phyloP scores from a whole-genome alignment of 805 yeast species.

The Wickerhamomyces pijperi region DNA sequence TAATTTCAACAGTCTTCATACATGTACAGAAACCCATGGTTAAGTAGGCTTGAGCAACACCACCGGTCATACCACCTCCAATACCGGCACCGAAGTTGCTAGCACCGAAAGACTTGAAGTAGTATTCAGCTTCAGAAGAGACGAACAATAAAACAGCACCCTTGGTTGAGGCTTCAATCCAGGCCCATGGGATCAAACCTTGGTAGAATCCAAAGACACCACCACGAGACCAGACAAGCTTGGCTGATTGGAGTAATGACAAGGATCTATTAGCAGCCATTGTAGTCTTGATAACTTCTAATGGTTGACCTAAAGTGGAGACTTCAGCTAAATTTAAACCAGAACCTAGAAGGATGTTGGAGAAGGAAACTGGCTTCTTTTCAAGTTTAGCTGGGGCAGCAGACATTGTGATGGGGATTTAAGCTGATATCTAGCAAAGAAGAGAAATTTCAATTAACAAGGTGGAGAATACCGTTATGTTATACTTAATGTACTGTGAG shows the following conservation, averaged over 20 bases:
- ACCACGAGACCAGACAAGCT: conserved; percentile 85
- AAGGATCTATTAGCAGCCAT: conserved; percentile 93
- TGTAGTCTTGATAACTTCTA: conserved; percentile 92
- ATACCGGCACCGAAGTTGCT: conserved; percentile 77
- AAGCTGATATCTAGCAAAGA: too few species aligned
- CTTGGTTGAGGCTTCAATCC: conserved; percentile 99
- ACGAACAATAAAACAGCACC: conserved; percentile 94
- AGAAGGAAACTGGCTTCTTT: conserved; percentile 79
- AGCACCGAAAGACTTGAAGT: conserved; percentile 51
- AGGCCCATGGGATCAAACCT: conserved; percentile 98
- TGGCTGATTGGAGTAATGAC: conserved; percentile 53
- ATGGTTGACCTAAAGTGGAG: conserved; percentile 91
- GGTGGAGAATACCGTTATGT: too few species aligned
- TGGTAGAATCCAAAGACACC: conserved; percentile 90
- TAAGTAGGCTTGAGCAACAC: conserved; percentile 90
- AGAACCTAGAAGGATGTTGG: conserved; percentile 89
- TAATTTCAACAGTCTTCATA: conserved; percentile 98
- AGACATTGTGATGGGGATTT: background rate
- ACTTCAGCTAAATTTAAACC: conserved; percentile 88
- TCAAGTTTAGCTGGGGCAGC: conserved; percentile 23
- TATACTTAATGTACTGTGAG: too few species aligned
- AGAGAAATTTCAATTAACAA: too few species aligned
- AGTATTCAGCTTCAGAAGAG: conserved; percentile 84
- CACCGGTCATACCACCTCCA: conserved; percentile 93
- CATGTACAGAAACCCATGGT: conserved; percentile 98